These are phyloP conservation scores for Debaryomyces fabryi DNA, from an alignment of 1,139 yeast genomes.

Conservation along the genomic window DNA sequence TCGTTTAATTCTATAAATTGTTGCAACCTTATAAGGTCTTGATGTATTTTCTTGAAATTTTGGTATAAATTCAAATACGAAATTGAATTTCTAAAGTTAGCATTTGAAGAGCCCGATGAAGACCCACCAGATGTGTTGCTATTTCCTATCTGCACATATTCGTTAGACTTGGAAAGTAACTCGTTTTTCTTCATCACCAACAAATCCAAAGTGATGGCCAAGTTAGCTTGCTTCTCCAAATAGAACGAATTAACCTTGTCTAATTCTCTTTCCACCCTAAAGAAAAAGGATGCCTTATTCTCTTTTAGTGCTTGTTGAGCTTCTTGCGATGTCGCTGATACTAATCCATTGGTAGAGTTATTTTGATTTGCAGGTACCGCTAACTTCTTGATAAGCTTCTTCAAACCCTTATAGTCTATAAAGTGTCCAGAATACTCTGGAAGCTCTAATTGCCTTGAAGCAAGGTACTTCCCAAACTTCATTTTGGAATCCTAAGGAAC, in stretches of 20 bases:
- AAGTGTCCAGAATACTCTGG: constrained; percentile 95
- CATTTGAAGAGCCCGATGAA: constrained; percentile 27
- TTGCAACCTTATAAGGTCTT: constrained; percentile 83
- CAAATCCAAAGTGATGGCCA: constrained; percentile 75
- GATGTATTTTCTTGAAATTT: constrained; percentile 85
- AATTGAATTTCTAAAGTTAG: constrained; percentile 44
- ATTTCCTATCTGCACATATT: constrained; percentile 23
- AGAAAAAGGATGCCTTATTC: constrained; percentile 91
- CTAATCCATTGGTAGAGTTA: constrained; percentile 15
- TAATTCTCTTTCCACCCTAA: constrained; percentile 87
- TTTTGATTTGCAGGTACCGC: constrained; percentile 41
- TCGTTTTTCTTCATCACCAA: constrained; percentile 72
- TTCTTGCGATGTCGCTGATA: constrained; percentile 27
- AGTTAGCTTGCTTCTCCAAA: constrained; percentile 85
- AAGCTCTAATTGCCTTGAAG: constrained; percentile 88
- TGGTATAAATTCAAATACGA: constrained; percentile 65
- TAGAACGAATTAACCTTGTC: constrained; percentile 93
- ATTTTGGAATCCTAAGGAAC: constrained; percentile 21
- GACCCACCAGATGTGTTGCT: constrained; percentile 18
- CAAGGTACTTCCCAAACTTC: constrained; percentile 96
- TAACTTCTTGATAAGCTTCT: constrained; percentile 73
- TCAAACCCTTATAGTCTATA: constrained; percentile 90
- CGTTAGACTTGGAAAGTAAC: constrained; percentile 43
- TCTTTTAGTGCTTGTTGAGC: constrained; percentile 73
- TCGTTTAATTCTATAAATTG: constrained; percentile 94